Percentiles rank a stretch among this genome's conserved stretches.
phyloP scores from a whole-genome alignment of 768 basidiomycete species.

The Exsudoporus frostii region DNA sequence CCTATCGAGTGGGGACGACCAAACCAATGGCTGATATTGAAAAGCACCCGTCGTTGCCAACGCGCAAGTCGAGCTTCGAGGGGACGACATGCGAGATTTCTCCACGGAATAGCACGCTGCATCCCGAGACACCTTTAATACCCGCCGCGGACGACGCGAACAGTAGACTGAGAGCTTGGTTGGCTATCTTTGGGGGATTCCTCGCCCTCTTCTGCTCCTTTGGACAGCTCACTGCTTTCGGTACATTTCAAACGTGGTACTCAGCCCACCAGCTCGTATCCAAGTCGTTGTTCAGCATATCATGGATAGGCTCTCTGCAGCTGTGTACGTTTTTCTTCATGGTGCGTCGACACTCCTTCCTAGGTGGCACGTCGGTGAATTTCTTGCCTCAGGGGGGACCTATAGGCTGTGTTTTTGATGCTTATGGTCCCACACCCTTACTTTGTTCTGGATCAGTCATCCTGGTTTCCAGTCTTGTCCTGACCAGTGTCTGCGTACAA shows the following conservation, averaged over 20 bases:
- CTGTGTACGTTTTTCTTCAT: slow-evolving; percentile 69
- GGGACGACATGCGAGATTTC: slow-evolving; percentile 17
- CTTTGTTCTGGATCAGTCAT: slow-evolving; percentile 51
- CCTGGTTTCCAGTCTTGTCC: slow-evolving; percentile 50
- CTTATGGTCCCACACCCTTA: slow-evolving; percentile 53
- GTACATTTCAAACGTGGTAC: slow-evolving; percentile 71
- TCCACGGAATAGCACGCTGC: slow-evolving; percentile 23
- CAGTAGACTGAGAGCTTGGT: slow-evolving; percentile 31
- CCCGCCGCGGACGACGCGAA: neutral
- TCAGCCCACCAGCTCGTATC: slow-evolving; percentile 52
- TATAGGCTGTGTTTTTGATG: slow-evolving; percentile 59
- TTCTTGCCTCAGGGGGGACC: slow-evolving; percentile 49
- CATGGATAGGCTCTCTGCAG: slow-evolving; percentile 71
- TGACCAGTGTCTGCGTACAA: slow-evolving; percentile 54
- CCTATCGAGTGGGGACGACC: slow-evolving; percentile 7
- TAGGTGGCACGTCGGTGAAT: neutral
- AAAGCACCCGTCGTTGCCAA: slow-evolving; percentile 23
- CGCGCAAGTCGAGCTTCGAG: slow-evolving; percentile 22
- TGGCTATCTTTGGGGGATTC: slow-evolving; percentile 63
- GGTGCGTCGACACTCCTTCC: slow-evolving; percentile 36
- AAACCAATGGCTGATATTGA: slow-evolving; percentile 29
- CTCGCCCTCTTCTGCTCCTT: slow-evolving; percentile 67
- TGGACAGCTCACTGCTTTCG: slow-evolving; percentile 70
- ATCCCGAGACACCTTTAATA: slow-evolving; percentile 18
- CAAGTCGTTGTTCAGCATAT: slow-evolving; percentile 52